phyloP scores from a whole-genome alignment of 768 basidiomycete genomes.

The Trametes coccinea region DNA sequence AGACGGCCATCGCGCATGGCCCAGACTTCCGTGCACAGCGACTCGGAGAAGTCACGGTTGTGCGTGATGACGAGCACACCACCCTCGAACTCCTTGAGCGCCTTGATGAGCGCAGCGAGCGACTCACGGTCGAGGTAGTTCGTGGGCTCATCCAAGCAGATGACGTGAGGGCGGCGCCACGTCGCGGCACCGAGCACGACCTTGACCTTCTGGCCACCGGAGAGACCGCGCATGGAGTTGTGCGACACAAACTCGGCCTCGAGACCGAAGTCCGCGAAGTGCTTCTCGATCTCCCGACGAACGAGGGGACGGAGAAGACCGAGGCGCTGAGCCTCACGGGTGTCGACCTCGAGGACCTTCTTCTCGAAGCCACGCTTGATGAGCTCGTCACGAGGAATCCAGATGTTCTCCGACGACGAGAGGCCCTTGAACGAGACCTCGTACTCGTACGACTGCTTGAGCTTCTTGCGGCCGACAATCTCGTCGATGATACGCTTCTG shows the following conservation, averaged over 20 bases:
- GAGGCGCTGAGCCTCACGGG: slow-evolving; percentile 94
- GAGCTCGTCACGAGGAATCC: slow-evolving; percentile 95
- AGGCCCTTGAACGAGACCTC: slow-evolving; percentile 95
- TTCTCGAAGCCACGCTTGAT: slow-evolving; percentile 99
- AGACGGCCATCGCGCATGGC: slow-evolving; percentile 97
- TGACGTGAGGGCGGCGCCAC: slow-evolving; percentile 97
- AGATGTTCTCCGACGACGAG: slow-evolving; percentile 97
- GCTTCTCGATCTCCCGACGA: slow-evolving; percentile 98
- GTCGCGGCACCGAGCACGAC: slow-evolving; percentile 97
- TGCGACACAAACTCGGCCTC: slow-evolving; percentile 99
- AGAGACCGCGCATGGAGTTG: slow-evolving; percentile 99
- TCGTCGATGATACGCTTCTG: slow-evolving; percentile 96
- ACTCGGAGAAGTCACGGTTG: slow-evolving; percentile 99
- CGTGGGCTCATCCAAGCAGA: slow-evolving; percentile 96
- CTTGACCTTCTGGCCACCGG: slow-evolving; percentile 99
- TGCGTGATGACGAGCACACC: slow-evolving; percentile 98
- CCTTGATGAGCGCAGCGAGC: slow-evolving; percentile 96
- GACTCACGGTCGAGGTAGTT: slow-evolving; percentile 99
- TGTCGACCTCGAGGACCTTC: slow-evolving; percentile 98
- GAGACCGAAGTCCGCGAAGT: slow-evolving; percentile 98
- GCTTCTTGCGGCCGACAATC: slow-evolving; percentile 88
- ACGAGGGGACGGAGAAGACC: slow-evolving; percentile 96
- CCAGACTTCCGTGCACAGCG: slow-evolving; percentile 97
- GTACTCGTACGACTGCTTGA: slow-evolving; percentile 99
- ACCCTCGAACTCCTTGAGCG: slow-evolving; percentile 96